phyloP scores from a whole-genome alignment of 2,329 filamentous ascomycete species.

The Fusarium palustre region DNA sequence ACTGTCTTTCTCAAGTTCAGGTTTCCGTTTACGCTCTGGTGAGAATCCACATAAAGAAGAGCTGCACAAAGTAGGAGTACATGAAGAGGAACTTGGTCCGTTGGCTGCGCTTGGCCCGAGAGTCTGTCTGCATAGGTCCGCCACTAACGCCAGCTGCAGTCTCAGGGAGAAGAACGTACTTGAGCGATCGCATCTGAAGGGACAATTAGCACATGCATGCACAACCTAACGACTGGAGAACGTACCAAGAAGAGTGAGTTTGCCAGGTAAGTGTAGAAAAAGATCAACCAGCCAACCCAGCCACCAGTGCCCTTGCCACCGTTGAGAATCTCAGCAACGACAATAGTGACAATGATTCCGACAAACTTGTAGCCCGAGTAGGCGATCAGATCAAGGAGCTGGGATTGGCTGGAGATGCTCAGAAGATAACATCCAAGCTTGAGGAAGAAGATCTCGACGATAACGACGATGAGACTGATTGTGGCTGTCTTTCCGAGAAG shows the following conservation, averaged over 20 bases:
- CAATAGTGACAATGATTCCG: slow-evolving; percentile 90
- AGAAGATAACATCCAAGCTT: slow-evolving; percentile 95
- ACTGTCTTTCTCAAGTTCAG: slow-evolving; percentile 4
- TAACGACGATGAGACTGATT: slow-evolving; percentile 82
- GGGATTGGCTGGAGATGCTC: slow-evolving; percentile 92
- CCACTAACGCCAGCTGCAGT: slow-evolving; percentile 73
- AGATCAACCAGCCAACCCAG: slow-evolving; percentile 89
- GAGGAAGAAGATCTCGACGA: slow-evolving; percentile 88
- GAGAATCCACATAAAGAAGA: slow-evolving; percentile 90
- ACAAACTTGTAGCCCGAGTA: slow-evolving; percentile 99
- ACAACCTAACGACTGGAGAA: slow-evolving; percentile 17
- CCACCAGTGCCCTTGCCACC: slow-evolving; percentile 85
- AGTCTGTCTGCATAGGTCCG: slow-evolving; percentile 76
- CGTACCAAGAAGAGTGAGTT: slow-evolving; percentile 95
- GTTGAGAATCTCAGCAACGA: slow-evolving; percentile 81
- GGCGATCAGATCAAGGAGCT: slow-evolving; percentile 91
- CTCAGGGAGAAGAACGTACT: slow-evolving; percentile 95
- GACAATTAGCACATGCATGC: slow-evolving; percentile 29
- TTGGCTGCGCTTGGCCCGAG: slow-evolving; percentile 85
- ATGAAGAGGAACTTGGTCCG: slow-evolving; percentile 92
- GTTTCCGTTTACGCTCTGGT: slow-evolving; percentile 56
- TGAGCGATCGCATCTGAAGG: slow-evolving; percentile 84
- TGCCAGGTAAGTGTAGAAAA: slow-evolving; percentile 90
- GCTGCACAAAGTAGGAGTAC: slow-evolving; percentile 94
- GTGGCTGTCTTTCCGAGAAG: slow-evolving; percentile 90